phyloP scores from a whole-genome alignment of 2,329 filamentous ascomycete species.

The Fusarium udum region DNA sequence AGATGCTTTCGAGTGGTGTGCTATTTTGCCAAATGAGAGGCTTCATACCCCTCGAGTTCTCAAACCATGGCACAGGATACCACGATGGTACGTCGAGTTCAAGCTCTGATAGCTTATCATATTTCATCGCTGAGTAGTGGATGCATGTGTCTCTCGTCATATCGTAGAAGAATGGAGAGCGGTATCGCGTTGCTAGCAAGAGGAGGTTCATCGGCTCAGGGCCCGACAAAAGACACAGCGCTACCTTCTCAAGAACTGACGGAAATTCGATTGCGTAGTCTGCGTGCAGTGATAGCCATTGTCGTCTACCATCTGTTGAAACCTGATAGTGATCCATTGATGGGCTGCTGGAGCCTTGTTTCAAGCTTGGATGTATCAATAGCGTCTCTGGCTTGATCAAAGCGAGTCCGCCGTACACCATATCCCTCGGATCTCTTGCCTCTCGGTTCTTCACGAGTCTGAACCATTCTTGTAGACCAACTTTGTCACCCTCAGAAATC shows the following conservation, averaged over 20 bases:
- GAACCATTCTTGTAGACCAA: neutral
- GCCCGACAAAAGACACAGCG: neutral
- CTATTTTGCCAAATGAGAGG: neutral
- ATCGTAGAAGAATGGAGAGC: neutral
- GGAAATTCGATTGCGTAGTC: neutral
- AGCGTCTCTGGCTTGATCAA: neutral
- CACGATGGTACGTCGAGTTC: neutral
- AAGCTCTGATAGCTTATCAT: neutral
- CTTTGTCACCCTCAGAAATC: neutral
- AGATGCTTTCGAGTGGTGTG: rapidly evolving
- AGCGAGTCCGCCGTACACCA: neutral
- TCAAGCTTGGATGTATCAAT: neutral
- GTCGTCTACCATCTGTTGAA: rapidly evolving
- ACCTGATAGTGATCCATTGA: too few relatives aligned
- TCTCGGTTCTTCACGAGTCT: neutral
- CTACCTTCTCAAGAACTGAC: neutral
- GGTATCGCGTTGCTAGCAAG: neutral
- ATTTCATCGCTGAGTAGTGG: neutral
- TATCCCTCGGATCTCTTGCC: neutral
- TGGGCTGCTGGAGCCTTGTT: neutral
- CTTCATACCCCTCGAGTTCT: neutral
- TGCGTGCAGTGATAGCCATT: neutral
- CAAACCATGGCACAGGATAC: neutral
- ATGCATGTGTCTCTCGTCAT: neutral
- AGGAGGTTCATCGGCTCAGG: neutral